These are phyloP conservation scores for Populus euphratica DNA, from an alignment of 345 rosid genomes.

Conservation along the genomic window DNA sequence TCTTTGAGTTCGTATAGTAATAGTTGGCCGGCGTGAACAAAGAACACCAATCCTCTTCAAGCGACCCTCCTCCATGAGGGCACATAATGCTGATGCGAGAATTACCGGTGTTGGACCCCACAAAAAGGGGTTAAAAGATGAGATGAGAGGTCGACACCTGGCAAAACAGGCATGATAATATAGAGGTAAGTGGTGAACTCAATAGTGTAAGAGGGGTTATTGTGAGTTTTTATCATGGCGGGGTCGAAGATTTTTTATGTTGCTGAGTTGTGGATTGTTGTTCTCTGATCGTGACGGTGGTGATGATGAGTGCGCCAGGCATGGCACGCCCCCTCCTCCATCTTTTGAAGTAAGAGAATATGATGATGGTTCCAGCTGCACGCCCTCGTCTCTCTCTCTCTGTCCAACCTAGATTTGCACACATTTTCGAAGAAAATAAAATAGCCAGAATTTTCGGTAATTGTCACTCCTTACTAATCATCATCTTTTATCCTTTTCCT, in stretches of 20 bases:
- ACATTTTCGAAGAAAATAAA: conserved; percentile 26
- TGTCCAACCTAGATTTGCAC: conserved; percentile 34
- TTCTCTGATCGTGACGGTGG: conserved; percentile 16
- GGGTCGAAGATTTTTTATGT: conserved; percentile 20
- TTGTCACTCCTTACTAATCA: conserved; percentile 17
- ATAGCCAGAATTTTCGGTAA: conserved; percentile 20
- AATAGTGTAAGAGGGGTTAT: background rate
- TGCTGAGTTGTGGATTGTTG: conserved; percentile 12
- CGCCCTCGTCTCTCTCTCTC: conserved; percentile 29
- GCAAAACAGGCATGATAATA: background rate
- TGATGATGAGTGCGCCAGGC: conserved; percentile 42
- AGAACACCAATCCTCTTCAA: background rate
- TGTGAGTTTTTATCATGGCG: conserved; percentile 21
- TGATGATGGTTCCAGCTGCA: conserved; percentile 42
- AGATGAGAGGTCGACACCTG: conserved; percentile 21
- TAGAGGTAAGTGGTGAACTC: background rate
- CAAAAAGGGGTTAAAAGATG: background rate
- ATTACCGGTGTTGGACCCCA: conserved; percentile 6
- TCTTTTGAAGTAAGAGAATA: conserved; percentile 33
- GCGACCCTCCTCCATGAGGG: background rate
- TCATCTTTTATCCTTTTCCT: conserved; percentile 19
- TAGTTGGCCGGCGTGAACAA: background rate
- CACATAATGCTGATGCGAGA: conserved; percentile 34
- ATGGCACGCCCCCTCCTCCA: conserved; percentile 35
- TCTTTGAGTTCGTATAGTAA: background rate